Percentiles rank a stretch among this genome's conserved stretches.
phyloP scores from a whole-genome alignment of 345 rosid genomes.

The Dipteronia sinensis region DNA sequence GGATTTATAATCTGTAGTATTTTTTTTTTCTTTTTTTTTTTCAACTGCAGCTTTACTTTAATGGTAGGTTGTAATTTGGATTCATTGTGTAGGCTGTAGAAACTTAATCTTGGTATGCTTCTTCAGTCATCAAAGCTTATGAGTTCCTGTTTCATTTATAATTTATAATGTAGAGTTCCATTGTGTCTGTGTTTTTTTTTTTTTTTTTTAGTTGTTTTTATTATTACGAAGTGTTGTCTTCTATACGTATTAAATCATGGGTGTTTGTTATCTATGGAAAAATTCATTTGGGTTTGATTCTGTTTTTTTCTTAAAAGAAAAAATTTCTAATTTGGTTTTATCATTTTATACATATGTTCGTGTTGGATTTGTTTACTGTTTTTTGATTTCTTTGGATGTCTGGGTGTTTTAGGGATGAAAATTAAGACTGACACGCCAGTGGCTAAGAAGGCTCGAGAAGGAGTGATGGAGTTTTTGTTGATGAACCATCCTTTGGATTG shows the following conservation, averaged over 20 bases:
- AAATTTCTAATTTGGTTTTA: neutral
- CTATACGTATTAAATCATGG: neutral
- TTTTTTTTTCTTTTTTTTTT: neutral
- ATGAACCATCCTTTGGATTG: conserved; percentile 99
- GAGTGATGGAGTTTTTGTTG: conserved; percentile 95
- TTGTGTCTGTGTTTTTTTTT: neutral
- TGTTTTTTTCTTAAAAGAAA: too few species aligned
- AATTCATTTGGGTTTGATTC: neutral
- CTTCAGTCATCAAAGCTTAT: neutral
- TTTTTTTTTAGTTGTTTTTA: neutral
- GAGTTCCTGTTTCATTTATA: neutral
- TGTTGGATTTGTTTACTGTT: neutral
- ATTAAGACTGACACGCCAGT: conserved; percentile 94
- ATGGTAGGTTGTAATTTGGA: too few species aligned
- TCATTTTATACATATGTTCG: neutral
- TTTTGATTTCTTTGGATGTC: conserved; percentile 16
- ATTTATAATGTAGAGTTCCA: neutral
- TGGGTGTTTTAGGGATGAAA: conserved; percentile 76
- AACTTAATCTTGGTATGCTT: neutral
- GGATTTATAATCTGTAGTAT: neutral
- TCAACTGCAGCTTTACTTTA: too few species aligned
- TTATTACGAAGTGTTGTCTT: neutral
- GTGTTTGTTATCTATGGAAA: neutral
- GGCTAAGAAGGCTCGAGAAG: conserved; percentile 97
- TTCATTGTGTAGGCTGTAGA: too few species aligned